Conservation (phyloP, 2,329 filamentous ascomycete species). For the Apiospora phragmitis region DNA sequence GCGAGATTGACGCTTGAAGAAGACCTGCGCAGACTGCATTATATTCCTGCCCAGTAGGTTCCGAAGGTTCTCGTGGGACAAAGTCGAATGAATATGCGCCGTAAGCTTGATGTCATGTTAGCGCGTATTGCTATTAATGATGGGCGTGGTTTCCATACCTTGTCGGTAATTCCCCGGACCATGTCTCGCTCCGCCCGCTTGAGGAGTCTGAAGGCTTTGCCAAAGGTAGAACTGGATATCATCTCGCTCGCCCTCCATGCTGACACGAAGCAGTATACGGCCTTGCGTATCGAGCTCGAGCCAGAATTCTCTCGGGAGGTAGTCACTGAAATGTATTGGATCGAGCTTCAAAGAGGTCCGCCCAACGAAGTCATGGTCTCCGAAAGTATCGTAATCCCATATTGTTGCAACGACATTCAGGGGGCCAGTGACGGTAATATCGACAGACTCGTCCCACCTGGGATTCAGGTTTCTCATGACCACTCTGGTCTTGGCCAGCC, state of each 20-base stretch:
- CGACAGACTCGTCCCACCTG: slow-evolving; percentile 95
- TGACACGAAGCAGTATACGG: slow-evolving; percentile 82
- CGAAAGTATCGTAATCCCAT: slow-evolving; percentile 97
- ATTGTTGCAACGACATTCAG: slow-evolving; percentile 95
- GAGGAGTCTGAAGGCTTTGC: slow-evolving; percentile 91
- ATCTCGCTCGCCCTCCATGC: slow-evolving; percentile 97
- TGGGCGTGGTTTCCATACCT: slow-evolving; percentile 55
- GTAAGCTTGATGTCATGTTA: slow-evolving; percentile 62
- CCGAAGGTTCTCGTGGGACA: slow-evolving; percentile 80
- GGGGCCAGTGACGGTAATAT: slow-evolving; percentile 89
- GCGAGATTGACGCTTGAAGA: slow-evolving; percentile 53
- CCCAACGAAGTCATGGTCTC: slow-evolving; percentile 96
- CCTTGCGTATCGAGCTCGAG: slow-evolving; percentile 96
- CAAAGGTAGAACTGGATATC: slow-evolving; percentile 98
- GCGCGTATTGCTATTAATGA: slow-evolving; percentile 17
- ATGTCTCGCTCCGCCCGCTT: slow-evolving; percentile 97
- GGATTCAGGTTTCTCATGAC: slow-evolving; percentile 90
- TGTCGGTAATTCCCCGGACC: slow-evolving; percentile 97
- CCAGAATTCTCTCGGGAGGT: slow-evolving; percentile 95
- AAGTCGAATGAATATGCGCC: slow-evolving; percentile 84
- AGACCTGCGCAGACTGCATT: slow-evolving; percentile 28
- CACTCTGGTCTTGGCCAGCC: slow-evolving; percentile 89
- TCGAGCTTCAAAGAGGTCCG: slow-evolving; percentile 98
- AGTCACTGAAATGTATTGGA: slow-evolving; percentile 95
- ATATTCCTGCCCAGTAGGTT: slow-evolving; percentile 71